Evolutionary conservation across 192 early-diverging fungal species (phyloP), one percentile per base, ranked within the genome.

Genomic region (Coemansia sp.): DNA sequence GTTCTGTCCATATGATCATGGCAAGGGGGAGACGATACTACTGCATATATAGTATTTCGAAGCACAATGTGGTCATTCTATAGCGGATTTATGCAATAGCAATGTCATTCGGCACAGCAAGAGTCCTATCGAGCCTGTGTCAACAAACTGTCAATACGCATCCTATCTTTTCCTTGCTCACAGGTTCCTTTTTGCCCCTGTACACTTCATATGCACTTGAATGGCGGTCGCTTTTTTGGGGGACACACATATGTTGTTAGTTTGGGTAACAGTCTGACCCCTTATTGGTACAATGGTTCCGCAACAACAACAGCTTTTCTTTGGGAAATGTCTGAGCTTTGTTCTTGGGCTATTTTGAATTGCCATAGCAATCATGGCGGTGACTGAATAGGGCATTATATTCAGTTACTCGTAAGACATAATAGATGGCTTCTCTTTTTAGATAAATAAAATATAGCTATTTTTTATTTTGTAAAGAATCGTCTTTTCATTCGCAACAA

Each of bases 61-160:
- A 25, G 14, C 32, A 17, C 15, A 54, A 54, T 54, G 32, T 32
- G 32, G 52, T 54, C 52, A 54, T 54, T 4, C 52, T 33, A 54
- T 54, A 33, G 22, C 25, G 32, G 52, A 54, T 61, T 61, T 61
- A 23, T 61, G 40, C 34, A 33, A 22, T 61, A 25, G 59, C 41
- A 23, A 3, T 14, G 9, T 35, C 15, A 25, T 14, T 36, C 14
- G 33, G 10, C 17, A 58, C 36, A 11, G 13, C 33, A 1, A 19
- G 36, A 59, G 20, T 17, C 38, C 41, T 59, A 19, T 20, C 4
- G 9, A 22, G 8, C 5, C 36, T 9, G 41, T 13, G 19, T 7
- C 33, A 20, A 5, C 29, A 58, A 58, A 1, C 23, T 38, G 36
- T 19, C 58, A 40, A 34, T 59, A 10, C 40, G 58, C 10, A 10